These are phyloP conservation scores for Linnemannia hyalina DNA, from an alignment of 192 early-diverging fungal species.

Conservation along the genomic window DNA sequence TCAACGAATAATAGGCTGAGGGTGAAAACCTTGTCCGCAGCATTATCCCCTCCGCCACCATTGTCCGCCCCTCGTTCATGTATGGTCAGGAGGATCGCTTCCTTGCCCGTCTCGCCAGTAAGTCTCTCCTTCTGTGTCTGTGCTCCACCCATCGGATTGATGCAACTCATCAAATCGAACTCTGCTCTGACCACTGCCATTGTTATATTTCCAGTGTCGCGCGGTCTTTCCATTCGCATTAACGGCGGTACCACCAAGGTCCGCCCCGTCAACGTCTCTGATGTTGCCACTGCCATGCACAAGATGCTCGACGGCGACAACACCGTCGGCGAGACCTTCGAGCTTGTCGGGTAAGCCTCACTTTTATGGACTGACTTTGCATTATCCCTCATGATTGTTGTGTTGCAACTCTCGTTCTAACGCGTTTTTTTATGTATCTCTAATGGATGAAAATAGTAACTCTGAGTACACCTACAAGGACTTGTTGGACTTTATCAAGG, in stretches of 20 bases:
- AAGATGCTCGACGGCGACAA: slow-evolving; percentile 78
- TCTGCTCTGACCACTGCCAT: slow-evolving; percentile 1
- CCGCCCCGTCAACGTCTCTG: slow-evolving; percentile 80
- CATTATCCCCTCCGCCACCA: slow-evolving; percentile 92
- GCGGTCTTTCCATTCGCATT: slow-evolving; percentile 69
- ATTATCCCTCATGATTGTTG: no score
- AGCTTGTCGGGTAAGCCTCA: slow-evolving; percentile 81
- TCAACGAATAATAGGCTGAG: slow-evolving; percentile 69
- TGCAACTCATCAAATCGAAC: not conserved
- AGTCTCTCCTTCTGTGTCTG: slow-evolving; percentile 16
- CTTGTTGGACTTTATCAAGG: slow-evolving; percentile 79
- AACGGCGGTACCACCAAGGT: slow-evolving; percentile 78
- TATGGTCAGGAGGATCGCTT: slow-evolving; percentile 95
- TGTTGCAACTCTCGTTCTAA: no score
- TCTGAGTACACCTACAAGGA: slow-evolving; percentile 80
- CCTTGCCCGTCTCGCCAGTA: slow-evolving; percentile 88
- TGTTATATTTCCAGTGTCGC: slow-evolving; percentile 38
- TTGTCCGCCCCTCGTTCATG: slow-evolving; percentile 91
- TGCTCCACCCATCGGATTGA: not conserved
- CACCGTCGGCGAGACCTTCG: slow-evolving; percentile 88
- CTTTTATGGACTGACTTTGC: no score
- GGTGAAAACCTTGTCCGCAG: slow-evolving; percentile 92
- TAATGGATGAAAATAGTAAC: slow-evolving; percentile 56
- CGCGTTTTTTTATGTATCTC: no score
- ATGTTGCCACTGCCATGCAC: slow-evolving; percentile 90